These are phyloP conservation scores for Barbarea vulgaris DNA, from an alignment of 345 rosid genomes.

Conservation along the genomic window DNA sequence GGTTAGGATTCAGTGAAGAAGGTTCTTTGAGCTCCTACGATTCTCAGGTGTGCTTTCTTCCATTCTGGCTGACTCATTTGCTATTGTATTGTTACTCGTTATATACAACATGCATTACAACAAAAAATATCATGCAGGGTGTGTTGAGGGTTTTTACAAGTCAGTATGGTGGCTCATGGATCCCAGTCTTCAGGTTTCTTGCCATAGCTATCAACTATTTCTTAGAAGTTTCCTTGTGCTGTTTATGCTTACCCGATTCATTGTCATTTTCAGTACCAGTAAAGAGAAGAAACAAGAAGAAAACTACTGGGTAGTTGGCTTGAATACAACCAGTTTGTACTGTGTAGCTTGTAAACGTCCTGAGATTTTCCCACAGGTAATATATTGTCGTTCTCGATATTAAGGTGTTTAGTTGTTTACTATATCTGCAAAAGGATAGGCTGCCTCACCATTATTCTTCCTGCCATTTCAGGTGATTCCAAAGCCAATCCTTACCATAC, in stretches of 20 bases:
- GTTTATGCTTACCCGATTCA: neutral
- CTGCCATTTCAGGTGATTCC: conserved; percentile 74
- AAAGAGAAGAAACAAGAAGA: conserved; percentile 71
- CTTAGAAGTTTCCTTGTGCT: conserved; percentile 1
- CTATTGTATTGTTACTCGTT: conserved; percentile 13
- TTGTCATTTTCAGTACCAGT: conserved; percentile 54
- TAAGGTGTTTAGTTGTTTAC: conserved; percentile 6
- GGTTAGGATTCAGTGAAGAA: conserved; percentile 94
- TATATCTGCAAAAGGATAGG: neutral
- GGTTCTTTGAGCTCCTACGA: conserved; percentile 85
- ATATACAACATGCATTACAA: conserved; percentile 6
- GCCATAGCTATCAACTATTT: conserved; percentile 25
- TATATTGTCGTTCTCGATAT: conserved; percentile 6
- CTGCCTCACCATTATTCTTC: conserved; percentile 18
- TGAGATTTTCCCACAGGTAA: conserved; percentile 79
- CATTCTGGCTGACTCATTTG: conserved; percentile 10
- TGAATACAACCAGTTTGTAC: conserved; percentile 67
- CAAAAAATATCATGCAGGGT: conserved; percentile 55
- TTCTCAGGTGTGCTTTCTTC: conserved; percentile 61
- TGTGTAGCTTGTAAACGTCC: conserved; percentile 74
- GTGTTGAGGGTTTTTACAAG: conserved; percentile 67
- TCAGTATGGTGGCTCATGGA: conserved; percentile 92
- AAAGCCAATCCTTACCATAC: conserved; percentile 74
- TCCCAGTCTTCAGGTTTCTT: conserved; percentile 87
- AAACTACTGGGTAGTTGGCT: conserved; percentile 89